phyloP scores from a whole-genome alignment of 192 early-diverging fungal genomes.

The Coemansia sp. region DNA sequence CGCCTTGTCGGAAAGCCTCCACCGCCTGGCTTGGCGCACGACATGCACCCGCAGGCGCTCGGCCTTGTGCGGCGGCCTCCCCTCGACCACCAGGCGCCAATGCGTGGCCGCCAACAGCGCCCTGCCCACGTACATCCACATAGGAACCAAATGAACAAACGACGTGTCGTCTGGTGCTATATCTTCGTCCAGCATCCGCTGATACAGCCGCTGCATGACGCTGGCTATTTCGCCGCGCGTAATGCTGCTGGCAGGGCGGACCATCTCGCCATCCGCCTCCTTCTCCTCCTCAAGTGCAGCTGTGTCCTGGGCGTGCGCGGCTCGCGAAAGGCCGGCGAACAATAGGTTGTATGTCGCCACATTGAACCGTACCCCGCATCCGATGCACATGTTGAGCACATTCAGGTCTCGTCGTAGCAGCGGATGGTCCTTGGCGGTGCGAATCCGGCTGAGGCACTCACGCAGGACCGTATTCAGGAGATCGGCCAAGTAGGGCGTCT shows the following conservation, averaged over 20 bases:
- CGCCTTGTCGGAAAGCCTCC: slow-evolving; percentile 8
- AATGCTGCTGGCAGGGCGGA: neutral
- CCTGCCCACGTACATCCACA: slow-evolving; percentile 16
- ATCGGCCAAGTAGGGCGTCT: slow-evolving; percentile 6
- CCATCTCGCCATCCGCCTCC: too few relatives aligned
- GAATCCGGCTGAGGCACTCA: neutral
- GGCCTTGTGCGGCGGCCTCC: slow-evolving; percentile 9
- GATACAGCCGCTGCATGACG: slow-evolving; percentile 19
- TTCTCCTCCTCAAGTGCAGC: neutral
- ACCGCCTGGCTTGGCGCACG: slow-evolving; percentile 11
- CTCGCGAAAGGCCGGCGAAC: slow-evolving; percentile 20
- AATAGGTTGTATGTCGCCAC: slow-evolving; percentile 30
- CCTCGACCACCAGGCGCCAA: slow-evolving; percentile 9
- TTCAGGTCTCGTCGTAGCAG: slow-evolving; percentile 15
- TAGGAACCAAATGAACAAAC: slow-evolving; percentile 19
- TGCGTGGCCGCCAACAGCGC: neutral
- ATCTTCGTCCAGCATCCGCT: slow-evolving; percentile 4
- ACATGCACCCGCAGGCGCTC: slow-evolving; percentile 16
- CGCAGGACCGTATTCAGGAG: slow-evolving; percentile 30
- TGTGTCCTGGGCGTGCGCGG: neutral
- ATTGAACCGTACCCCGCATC: slow-evolving; percentile 6
- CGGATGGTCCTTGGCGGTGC: neutral
- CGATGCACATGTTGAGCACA: neutral
- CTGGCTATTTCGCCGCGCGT: neutral
- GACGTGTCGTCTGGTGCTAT: slow-evolving; percentile 21